Evolutionary conservation across 1,139 yeast genomes (phyloP).

Genomic region (Geotrichum reessii): DNA sequence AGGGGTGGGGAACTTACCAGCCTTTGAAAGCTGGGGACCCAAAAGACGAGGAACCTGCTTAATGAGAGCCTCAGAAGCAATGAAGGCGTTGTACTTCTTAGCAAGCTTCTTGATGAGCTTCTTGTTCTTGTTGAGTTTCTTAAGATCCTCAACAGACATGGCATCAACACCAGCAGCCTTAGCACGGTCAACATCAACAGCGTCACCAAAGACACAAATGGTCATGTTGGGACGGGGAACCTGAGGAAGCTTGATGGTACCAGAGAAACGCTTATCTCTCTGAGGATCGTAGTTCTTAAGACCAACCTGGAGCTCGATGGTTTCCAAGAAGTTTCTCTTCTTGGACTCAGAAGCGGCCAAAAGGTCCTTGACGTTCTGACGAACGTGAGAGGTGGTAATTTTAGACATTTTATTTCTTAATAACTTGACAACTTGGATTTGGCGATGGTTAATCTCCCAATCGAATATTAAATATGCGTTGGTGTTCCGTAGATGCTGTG

Average conservation of each 20-base stretch:
- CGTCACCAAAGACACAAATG: conserved; percentile 99
- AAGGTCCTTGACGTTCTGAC: conserved; percentile 93
- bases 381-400: conserved; percentile 87
- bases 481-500: conserved; percentile 20
- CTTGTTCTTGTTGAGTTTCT: conserved; percentile 99
- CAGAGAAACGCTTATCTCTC: conserved; percentile 99
- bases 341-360: conserved; percentile 93
- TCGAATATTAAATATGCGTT: conserved; percentile 26
- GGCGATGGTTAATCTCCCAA: conserved; percentile 38
- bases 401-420: conserved; percentile 64
- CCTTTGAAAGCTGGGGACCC: conserved; percentile 99
- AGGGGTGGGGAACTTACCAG: conserved; percentile 99
- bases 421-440: conserved; percentile 23
- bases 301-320: conserved; percentile 99
- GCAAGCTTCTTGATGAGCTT: conserved; percentile 99
- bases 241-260: conserved; percentile 95
- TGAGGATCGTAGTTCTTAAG: conserved; percentile 99
- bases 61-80: conserved; percentile 98
- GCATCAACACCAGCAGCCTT: conserved; percentile 99
- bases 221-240: conserved; percentile 99
- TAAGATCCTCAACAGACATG: conserved; percentile 99
- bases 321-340: conserved; percentile 99
- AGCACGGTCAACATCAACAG: conserved; percentile 99
- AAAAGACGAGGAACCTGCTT: conserved; percentile 99
- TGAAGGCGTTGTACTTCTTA: conserved; percentile 99